Conservation (phyloP, 2,329 filamentous ascomycete genomes). For the Fusarium heterosporum region DNA sequence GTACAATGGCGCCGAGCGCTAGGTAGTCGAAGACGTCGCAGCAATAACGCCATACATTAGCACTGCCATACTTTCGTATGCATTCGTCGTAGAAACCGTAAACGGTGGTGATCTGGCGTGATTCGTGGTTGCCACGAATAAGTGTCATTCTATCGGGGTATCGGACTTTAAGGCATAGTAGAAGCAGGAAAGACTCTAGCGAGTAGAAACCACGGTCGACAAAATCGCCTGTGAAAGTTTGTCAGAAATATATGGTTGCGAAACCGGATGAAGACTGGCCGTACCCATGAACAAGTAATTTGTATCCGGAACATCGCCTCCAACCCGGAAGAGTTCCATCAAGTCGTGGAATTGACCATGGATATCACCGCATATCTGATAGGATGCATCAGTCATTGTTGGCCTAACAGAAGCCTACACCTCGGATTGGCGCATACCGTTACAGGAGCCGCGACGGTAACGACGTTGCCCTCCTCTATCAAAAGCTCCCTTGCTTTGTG, state of each 20-base stretch:
- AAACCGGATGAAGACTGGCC: constrained; percentile 25
- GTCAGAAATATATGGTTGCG: constrained; percentile 20
- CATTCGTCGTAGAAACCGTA: constrained; percentile 99
- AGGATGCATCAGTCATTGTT: constrained; percentile 22
- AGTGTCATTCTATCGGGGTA: constrained; percentile 98
- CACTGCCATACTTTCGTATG: constrained; percentile 92
- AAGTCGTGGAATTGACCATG: constrained; percentile 97
- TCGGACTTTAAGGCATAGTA: constrained; percentile 95
- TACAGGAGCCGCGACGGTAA: constrained; percentile 92
- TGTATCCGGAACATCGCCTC: constrained; percentile 92
- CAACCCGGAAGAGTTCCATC: constrained; percentile 96
- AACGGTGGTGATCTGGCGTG: constrained; percentile 94
- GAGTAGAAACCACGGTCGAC: constrained; percentile 99
- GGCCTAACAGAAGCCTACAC: neutral
- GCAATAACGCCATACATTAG: constrained; percentile 97
- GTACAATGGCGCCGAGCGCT: constrained; percentile 86
- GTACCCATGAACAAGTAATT: constrained; percentile 97
- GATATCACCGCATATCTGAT: constrained; percentile 92
- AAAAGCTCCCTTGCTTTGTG: constrained; percentile 96
- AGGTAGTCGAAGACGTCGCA: constrained; percentile 99
- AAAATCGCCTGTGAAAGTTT: constrained; percentile 77
- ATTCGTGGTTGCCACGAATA: constrained; percentile 95
- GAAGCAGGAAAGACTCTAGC: constrained; percentile 93
- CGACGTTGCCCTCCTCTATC: constrained; percentile 97
- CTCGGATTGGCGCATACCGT: constrained; percentile 69